Conservation (phyloP, 2,329 filamentous ascomycete species). For the Aspergillus jensenii region DNA sequence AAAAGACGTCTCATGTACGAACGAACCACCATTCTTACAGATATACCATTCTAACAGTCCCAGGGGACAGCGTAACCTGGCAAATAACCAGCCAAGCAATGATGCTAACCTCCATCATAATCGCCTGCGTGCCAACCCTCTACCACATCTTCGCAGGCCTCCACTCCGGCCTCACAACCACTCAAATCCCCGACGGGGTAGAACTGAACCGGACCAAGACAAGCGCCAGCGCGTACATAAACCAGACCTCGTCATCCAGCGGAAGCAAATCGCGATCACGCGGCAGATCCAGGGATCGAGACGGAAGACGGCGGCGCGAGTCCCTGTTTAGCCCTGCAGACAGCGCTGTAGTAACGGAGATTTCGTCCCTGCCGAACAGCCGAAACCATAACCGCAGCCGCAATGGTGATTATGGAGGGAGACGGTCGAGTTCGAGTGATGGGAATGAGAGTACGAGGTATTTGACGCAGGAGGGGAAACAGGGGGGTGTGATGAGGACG, state of each 20-base stretch:
- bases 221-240: constrained; percentile 9
- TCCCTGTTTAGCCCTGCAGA: background rate
- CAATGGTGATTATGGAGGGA: background rate
- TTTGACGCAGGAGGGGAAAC: constrained; percentile 11
- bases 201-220: constrained; percentile 15
- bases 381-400: background rate
- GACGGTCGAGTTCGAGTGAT: constrained; percentile 8
- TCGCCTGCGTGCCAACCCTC: constrained; percentile 26
- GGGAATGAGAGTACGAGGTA: constrained; percentile 16
- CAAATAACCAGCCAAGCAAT: constrained; percentile 22
- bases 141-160: constrained; percentile 28
- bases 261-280: constrained; percentile 1
- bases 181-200: constrained; percentile 15
- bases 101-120: constrained; percentile 24
- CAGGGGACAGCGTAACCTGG: constrained; percentile 20
- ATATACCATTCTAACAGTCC: background rate
- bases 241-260: constrained; percentile 5
- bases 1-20: constrained; percentile 19
- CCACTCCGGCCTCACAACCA: constrained; percentile 21
- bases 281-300: background rate
- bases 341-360: background rate
- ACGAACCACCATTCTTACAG: background rate
- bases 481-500: constrained; percentile 17
- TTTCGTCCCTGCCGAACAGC: background rate
- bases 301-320: background rate